Percentiles rank a stretch among this genome's conserved stretches.
phyloP scores from a whole-genome alignment of 176 grass and related monocot genomes.

The Musa itinerans region DNA sequence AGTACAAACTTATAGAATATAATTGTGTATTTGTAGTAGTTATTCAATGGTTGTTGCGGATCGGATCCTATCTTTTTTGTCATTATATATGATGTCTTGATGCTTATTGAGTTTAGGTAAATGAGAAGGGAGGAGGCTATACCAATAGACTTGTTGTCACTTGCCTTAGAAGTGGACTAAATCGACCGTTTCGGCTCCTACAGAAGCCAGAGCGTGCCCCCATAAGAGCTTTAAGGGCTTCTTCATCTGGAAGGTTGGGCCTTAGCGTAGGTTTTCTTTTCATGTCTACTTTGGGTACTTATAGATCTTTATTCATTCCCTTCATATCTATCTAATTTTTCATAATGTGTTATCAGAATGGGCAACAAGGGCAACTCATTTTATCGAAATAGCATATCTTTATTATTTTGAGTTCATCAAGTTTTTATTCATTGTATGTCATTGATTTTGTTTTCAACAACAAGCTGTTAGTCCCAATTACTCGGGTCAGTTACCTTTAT shows the following conservation, averaged over 20 bases:
- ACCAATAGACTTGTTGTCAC: constrained; percentile 84
- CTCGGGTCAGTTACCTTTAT: neutral
- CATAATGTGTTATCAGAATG: neutral
- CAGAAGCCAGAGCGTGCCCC: constrained; percentile 96
- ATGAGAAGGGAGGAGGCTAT: constrained; percentile 89
- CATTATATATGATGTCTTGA: constrained; percentile 1
- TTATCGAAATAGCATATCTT: neutral
- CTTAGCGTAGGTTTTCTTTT: constrained; percentile 8
- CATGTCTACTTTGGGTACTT: neutral
- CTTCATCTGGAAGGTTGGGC: constrained; percentile 87
- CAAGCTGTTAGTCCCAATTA: neutral
- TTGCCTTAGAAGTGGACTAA: constrained; percentile 94
- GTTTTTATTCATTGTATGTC: neutral
- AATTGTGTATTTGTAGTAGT: neutral
- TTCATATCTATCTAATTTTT: neutral
- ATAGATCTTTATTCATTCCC: neutral
- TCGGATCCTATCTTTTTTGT: no score
- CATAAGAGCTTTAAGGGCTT: constrained; percentile 89
- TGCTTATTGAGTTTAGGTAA: constrained; percentile 49
- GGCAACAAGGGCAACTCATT: neutral
- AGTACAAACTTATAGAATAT: neutral
- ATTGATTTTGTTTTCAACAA: neutral
- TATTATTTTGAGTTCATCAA: neutral
- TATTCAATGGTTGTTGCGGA: neutral
- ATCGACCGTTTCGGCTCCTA: constrained; percentile 81